A percentile compares a stretch with the other conserved stretches of the same genome.
phyloP scores from a whole-genome alignment of 2,329 filamentous ascomycete species.

The Dactylellina parvicollis region DNA sequence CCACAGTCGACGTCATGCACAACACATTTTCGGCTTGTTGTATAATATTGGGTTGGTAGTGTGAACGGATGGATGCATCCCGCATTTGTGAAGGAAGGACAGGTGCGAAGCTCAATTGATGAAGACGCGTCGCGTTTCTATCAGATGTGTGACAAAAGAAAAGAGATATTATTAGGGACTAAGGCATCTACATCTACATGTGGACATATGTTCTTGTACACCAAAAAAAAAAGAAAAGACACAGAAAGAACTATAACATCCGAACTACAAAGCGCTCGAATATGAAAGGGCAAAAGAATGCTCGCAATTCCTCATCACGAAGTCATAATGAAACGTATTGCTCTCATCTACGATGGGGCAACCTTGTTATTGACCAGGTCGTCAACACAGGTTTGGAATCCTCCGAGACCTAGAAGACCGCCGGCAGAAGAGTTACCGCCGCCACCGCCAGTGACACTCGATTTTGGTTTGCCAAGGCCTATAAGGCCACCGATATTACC shows the following conservation, averaged over 20 bases:
- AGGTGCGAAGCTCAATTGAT: no score
- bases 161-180: neutral
- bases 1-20: conserved; percentile 6
- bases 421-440: neutral
- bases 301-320: neutral
- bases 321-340: no score
- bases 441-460: neutral
- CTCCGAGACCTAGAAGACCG: neutral
- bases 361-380: neutral
- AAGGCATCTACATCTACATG: neutral
- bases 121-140: neutral
- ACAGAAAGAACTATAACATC: neutral
- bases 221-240: neutral
- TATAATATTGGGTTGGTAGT: no score
- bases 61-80: no score
- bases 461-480: neutral
- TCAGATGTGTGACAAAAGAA: neutral
- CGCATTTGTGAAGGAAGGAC: neutral
- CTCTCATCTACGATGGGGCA: neutral
- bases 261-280: neutral
- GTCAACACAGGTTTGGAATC: neutral
- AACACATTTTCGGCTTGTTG: conserved; percentile 12
- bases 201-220: no score
- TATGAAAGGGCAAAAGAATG: neutral
- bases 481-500: neutral